Conservation (phyloP, 2,329 filamentous ascomycete genomes). For the Colletotrichum caudatum region DNA sequence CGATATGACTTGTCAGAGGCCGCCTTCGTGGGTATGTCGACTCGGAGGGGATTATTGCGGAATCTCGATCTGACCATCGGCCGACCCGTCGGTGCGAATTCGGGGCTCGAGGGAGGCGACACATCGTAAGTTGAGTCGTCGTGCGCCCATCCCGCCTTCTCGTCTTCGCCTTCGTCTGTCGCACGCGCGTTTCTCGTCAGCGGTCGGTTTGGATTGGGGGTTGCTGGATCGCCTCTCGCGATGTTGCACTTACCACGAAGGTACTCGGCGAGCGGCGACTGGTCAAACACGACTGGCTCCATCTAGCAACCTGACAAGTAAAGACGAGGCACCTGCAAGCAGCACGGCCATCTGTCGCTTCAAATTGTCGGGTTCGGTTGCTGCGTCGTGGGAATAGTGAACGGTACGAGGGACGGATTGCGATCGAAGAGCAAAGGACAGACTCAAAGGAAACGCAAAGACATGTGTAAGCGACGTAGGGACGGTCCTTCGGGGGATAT, state of each 20-base stretch:
- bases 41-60: constrained; percentile 60
- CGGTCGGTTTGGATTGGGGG: constrained; percentile 30
- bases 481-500: constrained; percentile 36
- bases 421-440: constrained; percentile 14
- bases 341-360: constrained; percentile 41
- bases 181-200: constrained; percentile 42
- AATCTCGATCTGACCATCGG: constrained; percentile 67
- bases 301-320: constrained; percentile 59
- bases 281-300: constrained; percentile 89
- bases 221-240: constrained; percentile 1
- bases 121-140: constrained; percentile 55
- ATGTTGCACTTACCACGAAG: constrained; percentile 77
- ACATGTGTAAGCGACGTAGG: constrained; percentile 22
- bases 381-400: constrained; percentile 27
- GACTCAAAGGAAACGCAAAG: constrained; percentile 16
- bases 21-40: constrained; percentile 56
- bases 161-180: constrained; percentile 64
- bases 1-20: constrained; percentile 58
- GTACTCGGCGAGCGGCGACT: constrained; percentile 89
- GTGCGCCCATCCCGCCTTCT: constrained; percentile 60
- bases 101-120: constrained; percentile 62
- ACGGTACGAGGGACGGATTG: constrained; percentile 1
- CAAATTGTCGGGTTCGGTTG: constrained; percentile 27
- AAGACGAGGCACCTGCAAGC: constrained; percentile 37
- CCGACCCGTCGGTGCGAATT: constrained; percentile 68